phyloP scores from a whole-genome alignment of 768 basidiomycete genomes.

The Leccinum obscurum region DNA sequence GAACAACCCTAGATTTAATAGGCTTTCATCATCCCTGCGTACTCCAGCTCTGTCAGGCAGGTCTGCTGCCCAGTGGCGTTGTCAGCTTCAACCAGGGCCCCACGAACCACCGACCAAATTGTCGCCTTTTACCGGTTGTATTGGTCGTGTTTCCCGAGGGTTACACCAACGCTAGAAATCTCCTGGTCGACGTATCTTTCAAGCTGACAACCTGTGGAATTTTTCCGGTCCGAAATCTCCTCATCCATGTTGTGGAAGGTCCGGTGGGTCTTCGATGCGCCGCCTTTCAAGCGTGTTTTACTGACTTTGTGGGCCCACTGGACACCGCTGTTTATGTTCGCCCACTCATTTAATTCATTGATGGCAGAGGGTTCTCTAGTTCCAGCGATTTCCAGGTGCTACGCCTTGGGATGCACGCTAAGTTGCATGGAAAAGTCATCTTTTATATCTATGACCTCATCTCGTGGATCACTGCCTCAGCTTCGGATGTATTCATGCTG shows the following conservation, averaged over 20 bases:
- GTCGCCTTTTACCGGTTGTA: not conserved
- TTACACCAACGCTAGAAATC: not conserved
- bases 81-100: not conserved
- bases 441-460: slow-evolving; percentile 2
- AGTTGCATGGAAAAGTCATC: not conserved
- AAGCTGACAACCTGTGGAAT: not conserved
- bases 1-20: not conserved
- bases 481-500: not conserved
- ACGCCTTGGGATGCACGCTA: not conserved
- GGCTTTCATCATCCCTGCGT: not conserved
- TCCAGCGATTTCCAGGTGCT: not conserved
- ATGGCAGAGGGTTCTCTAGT: not conserved
- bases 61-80: slow-evolving; percentile 4
- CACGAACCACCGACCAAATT: not conserved
- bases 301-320: not conserved
- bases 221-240: not conserved
- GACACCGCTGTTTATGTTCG: not conserved
- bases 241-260: not conserved
- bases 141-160: not conserved
- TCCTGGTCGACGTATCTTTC: not conserved
- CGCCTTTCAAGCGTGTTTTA: not conserved
- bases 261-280: not conserved
- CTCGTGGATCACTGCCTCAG: not conserved
- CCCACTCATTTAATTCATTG: not conserved
- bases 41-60: slow-evolving; percentile 3